A percentile compares a stretch with the other conserved stretches of the same genome.
Evolutionary conservation across 176 grass and related monocot species (phyloP).

Genomic region (Oryza nivara): DNA sequence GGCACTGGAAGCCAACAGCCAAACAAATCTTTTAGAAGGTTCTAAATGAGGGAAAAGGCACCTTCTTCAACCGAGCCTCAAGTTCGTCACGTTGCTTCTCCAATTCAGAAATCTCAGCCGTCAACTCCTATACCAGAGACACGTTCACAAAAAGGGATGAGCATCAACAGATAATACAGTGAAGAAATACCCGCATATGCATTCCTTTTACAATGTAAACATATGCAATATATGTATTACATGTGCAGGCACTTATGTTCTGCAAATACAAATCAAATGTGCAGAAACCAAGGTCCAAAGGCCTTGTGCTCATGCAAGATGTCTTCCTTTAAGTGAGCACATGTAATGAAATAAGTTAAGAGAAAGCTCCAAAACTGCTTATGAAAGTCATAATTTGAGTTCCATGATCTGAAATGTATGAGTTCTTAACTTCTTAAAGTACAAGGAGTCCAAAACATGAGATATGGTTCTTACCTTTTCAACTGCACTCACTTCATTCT

Average conservation of each 20-base stretch:
- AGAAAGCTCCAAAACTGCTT: not conserved
- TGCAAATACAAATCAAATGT: constrained; percentile 25
- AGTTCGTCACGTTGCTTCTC: constrained; percentile 94
- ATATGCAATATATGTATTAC: not conserved
- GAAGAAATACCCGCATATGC: not conserved
- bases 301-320: constrained; percentile 29
- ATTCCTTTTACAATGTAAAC: constrained; percentile 39
- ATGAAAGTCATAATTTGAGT: not conserved
- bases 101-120: constrained; percentile 77
- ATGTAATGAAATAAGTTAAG: constrained; percentile 16
- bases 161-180: not conserved
- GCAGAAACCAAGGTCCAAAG: not conserved
- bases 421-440: constrained; percentile 12
- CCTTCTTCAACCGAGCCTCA: constrained; percentile 96
- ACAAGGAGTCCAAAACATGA: constrained; percentile 22
- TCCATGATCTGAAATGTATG: not conserved
- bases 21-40: constrained; percentile 19
- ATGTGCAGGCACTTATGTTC: not conserved
- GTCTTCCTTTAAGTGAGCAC: constrained; percentile 20
- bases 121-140: constrained; percentile 69
- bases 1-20: constrained; percentile 15
- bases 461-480: constrained; percentile 71
- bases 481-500: constrained; percentile 68
- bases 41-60: constrained; percentile 42
- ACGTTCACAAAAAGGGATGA: constrained; percentile 11